phyloP scores from a whole-genome alignment of 176 grass and related monocot species.

The Guadua angustifolia region DNA sequence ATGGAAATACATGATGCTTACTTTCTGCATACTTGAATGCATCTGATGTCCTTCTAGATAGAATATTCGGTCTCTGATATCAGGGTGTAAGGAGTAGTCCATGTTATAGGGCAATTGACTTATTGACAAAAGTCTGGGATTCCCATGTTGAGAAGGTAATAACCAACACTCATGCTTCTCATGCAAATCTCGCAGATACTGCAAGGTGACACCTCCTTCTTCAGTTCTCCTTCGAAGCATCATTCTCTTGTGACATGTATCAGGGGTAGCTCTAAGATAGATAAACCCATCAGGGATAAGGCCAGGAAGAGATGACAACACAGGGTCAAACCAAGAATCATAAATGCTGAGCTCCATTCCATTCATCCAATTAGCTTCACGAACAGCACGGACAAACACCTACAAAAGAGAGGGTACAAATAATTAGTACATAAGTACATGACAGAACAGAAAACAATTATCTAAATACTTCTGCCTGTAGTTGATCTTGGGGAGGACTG shows the following conservation, averaged over 20 bases:
- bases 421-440: not conserved
- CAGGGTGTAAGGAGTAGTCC: conserved; percentile 57
- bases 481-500: not conserved
- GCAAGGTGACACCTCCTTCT: conserved; percentile 62
- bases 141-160: conserved; percentile 46
- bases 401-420: conserved; percentile 13
- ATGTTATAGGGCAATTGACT: conserved; percentile 46
- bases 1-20: conserved; percentile 35
- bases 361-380: conserved; percentile 80
- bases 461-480: not conserved
- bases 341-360: conserved; percentile 86
- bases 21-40: conserved; percentile 72
- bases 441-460: not conserved
- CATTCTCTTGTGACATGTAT: conserved; percentile 78
- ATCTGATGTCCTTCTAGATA: conserved; percentile 64
- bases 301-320: conserved; percentile 63
- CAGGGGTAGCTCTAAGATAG: conserved; percentile 75
- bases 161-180: conserved; percentile 80
- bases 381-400: conserved; percentile 73
- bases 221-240: conserved; percentile 59
- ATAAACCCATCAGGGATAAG: conserved; percentile 76
- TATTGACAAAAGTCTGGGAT: conserved; percentile 50
- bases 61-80: conserved; percentile 62
- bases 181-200: conserved; percentile 61
- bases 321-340: conserved; percentile 84